A percentile compares a stretch with the other conserved stretches of the same genome.
Evolutionary conservation across 2,329 filamentous ascomycete species (phyloP).

Genomic region (Aphanocladium album): DNA sequence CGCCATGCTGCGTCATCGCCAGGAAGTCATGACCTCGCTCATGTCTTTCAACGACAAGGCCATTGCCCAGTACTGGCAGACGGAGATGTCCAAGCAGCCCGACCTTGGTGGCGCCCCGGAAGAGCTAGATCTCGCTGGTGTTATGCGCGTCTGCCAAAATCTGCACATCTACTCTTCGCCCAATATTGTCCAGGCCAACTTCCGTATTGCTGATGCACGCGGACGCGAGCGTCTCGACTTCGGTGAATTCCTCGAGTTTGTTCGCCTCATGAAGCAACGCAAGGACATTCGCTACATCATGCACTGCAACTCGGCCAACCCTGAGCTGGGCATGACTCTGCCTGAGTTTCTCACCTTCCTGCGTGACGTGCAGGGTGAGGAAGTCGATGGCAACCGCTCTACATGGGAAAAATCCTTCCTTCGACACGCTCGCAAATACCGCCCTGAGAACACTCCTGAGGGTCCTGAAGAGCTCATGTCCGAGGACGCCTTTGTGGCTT

Average conservation of each 20-base stretch:
- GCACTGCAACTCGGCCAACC: conserved; percentile 52
- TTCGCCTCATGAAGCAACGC: conserved; percentile 75
- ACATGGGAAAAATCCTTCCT: conserved; percentile 70
- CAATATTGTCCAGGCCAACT: conserved; percentile 66
- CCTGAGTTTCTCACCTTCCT: conserved; percentile 74
- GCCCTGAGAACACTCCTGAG: conserved; percentile 42
- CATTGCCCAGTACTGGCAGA: conserved; percentile 78
- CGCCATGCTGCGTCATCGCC: conserved; percentile 76
- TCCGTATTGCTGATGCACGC: conserved; percentile 65
- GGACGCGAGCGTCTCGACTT: conserved; percentile 67
- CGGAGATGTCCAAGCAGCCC: conserved; percentile 70
- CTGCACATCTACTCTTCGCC: conserved; percentile 88
- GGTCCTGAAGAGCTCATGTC: conserved; percentile 53
- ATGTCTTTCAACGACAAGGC: conserved; percentile 81
- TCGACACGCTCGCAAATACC: conserved; percentile 59
- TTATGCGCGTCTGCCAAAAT: conserved; percentile 80
- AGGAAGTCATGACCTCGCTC: conserved; percentile 84
- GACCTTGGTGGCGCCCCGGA: conserved; percentile 55
- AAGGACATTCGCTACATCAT: conserved; percentile 76
- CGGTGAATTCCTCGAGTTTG: conserved; percentile 75
- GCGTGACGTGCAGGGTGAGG: conserved; percentile 66
- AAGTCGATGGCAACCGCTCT: conserved; percentile 60
- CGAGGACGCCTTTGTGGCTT: conserved; percentile 72
- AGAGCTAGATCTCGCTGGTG: conserved; percentile 69
- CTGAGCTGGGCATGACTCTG: conserved; percentile 61